Base-by-base conservation (phyloP, 2,329 filamentous ascomycete genomes). In the Penicillium decumbens region DNA sequence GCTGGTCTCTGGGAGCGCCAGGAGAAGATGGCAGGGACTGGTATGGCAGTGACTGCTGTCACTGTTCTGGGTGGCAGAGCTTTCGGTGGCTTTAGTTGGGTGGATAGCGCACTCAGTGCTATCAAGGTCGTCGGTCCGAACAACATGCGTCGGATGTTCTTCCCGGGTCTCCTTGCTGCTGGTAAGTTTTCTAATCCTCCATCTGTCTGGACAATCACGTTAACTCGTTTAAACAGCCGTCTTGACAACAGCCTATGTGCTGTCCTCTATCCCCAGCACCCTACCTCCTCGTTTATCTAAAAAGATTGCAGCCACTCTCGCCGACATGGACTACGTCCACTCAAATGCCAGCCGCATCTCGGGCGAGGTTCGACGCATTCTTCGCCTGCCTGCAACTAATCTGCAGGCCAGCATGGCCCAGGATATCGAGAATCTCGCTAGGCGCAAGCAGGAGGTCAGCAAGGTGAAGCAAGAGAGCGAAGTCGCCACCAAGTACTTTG, bases 21-120 rank as follows among this genome's bases (percentile, higher is more conserved):
- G 68, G 93, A 98, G 72, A 98, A 97, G 77, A 79, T 95, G 48
- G 91, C 92, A 5, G 89, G 92, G 33, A 95, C 91, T 3, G 88
- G 93, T 56, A 91, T 98, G 86, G 93, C 92, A 5, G 79, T 98
- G 65, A 98, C 93, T 1, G 81, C 95, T 30, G 88, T 88, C 8
- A 91, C 89, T 49, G 89, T 95, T 1, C 77, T 97, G 4, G 89
- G 92, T 49, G 82, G 87, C 42, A 81, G 89, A 41, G 78, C 93
- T 64, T 75, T 98, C 33, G 89, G 91, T 51, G 87, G 90, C 54
- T 83, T 87, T 59, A 85, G 87, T 43, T 97, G 92, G 90, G 75
- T 96, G 59, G 92, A 97, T 66, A 88, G 92, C 55, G 86, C 88
- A 1, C 71, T 96, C 45, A 88, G 87, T 54, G 88, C 87, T 6